Base-by-base conservation (phyloP, 2,329 filamentous ascomycete genomes). In the Chrysoporthe deuterocubensis region DNA sequence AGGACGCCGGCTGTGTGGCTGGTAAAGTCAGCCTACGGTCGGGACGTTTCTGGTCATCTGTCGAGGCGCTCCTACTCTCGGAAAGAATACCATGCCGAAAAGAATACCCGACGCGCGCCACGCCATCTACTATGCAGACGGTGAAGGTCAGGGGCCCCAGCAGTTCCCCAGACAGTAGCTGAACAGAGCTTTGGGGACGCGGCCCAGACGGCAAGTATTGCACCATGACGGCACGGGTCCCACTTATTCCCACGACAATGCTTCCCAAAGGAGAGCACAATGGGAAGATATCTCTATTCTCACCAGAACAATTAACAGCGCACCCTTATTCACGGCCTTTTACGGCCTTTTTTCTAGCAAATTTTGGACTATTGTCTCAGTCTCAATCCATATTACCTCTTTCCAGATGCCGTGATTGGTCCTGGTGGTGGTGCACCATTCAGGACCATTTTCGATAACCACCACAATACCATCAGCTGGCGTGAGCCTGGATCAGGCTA, bases 211-310 rank as follows among this genome's bases (percentile, higher is more conserved):
- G 21, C 14, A 52, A 52, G 21, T 4, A 9, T 34, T 6, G 42
- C 40, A 4, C 59, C n/a, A 34, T 26, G 46, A 60, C 40, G 18
- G 46, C 16, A 44, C 1, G 16, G 18, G 14, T 26, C 4, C 66
- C 21, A 43, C 57, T 57, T 48, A 56, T 65, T 46, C 26, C 40
- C 44, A 42, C 50, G 16, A 70, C 69, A 69, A 70, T 67, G 42
- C 16, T 58, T 40, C 54, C 59, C 52, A 52, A 65, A 65, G 42
- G 57, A 42, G 62, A 64, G 46, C 37, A 70, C 69, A 69, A 70
- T 70, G 60, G 64, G 42, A 70, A 67, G 60, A 8, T 8, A 13
- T 43, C 42, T 54, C 56, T 48, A 37, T 58, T 52, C 44, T 44
- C 18, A 40, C 42, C 14, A 58, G 32, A 62, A 69, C 66, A 69